Conservation (phyloP, 805 yeast genomes). For the Saturnispora kantuleensis region DNA sequence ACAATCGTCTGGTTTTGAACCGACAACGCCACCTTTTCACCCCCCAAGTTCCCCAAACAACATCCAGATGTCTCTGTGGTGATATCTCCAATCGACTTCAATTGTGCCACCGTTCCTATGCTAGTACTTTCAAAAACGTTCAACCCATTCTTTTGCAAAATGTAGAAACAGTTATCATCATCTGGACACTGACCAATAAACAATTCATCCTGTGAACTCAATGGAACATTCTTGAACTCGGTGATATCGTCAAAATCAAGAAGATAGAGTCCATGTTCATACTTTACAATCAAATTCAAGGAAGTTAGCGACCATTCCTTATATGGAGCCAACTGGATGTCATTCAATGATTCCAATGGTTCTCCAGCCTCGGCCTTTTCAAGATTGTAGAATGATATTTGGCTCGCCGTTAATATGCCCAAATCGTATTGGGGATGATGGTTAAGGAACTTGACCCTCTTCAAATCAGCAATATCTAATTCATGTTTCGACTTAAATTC, state of each 20-base stretch:
- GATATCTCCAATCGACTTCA: conserved; percentile 10
- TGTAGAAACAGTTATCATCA: conserved; percentile 17
- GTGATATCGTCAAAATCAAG: conserved; percentile 15
- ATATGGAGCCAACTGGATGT: conserved; percentile 14
- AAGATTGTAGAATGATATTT: conserved; percentile 16
- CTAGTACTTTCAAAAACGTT: conserved; percentile 15
- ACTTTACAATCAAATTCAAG: conserved; percentile 14
- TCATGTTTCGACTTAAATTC: conserved; percentile 12
- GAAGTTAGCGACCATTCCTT: conserved; percentile 17
- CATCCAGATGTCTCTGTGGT: conserved; percentile 8
- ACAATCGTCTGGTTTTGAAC: conserved; percentile 14
- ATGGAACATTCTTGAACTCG: conserved; percentile 16
- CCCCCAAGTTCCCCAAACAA: conserved; percentile 17
- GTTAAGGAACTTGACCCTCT: conserved; percentile 15
- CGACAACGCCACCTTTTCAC: conserved; percentile 11
- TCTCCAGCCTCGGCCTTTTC: not conserved
- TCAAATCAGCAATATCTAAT: conserved; percentile 11
- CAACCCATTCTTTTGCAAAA: conserved; percentile 7
- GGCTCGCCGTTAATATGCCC: conserved; percentile 17
- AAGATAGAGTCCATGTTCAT: conserved; percentile 14
- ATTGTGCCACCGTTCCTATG: conserved; percentile 15
- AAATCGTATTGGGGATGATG: conserved; percentile 13
- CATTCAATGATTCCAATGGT: conserved; percentile 6
- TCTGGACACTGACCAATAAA: conserved; percentile 14
- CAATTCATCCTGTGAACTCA: not conserved